Base-by-base conservation (phyloP, 148 eudicot species). In the Rheum nobile region DNA sequence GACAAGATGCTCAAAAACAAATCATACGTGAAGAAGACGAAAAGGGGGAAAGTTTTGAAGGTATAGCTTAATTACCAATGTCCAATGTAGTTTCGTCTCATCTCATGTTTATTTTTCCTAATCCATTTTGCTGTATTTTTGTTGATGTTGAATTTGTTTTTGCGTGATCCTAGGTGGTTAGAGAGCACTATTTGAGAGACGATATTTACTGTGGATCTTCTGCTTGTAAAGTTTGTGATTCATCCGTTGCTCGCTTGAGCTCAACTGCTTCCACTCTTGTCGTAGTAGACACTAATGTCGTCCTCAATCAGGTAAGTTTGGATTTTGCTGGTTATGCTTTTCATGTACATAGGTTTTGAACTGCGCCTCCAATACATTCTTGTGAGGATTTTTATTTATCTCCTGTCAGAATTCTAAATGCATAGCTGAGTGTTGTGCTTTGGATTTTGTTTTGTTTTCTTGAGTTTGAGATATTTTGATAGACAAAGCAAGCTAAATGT, bases 101-200 rank as follows among this genome's bases (percentile, higher is more conserved):
- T n/a, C n/a, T n/a, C n/a, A n/a, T n/a, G 65, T 26, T 6, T 19
- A n/a, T 22, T 8, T 4, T 55, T 55, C 13, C 65, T 9, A 9
- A 37, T 75, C n/a, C 76, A 47, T 67, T 50, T 34, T 69, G 32
- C 50, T 74, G 70, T 65, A 22, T 63, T 29, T 77, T 75, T 67
- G 28, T 31, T 68, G 75, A 8, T 72, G 11, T 55, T 72, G 2
- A n/a, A 16, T 44, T 34, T 6, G 17, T 1, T 31, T 37, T 32
- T 47, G 11, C 14, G 32, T 24, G 16, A 14, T 16, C 26, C 11
- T 46, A 95, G 98, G 87, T 87, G n/a, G 93, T 95, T 6, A 83
- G 96, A 72, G 98, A 95, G 77, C 97, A 91, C 73, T 95, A 95
- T 79, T 81, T 95, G 71, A 82, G 98, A 78, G 97, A 91, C 76